Conservation (phyloP, 169 alveolate genomes). For the Plasmodium reichenowi region DNA sequence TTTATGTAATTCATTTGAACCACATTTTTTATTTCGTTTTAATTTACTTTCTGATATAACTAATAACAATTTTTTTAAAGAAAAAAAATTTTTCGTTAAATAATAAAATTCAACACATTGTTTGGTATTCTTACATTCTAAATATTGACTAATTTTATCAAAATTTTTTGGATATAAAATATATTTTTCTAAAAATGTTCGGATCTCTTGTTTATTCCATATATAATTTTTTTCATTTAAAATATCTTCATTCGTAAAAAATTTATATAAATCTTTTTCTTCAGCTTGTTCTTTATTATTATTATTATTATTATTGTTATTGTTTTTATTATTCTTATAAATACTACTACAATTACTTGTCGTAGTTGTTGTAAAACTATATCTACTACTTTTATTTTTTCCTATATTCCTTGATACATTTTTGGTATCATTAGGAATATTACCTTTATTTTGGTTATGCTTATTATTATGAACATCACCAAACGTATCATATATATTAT, state of each 20-base stretch:
- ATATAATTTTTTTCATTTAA: slow-evolving; percentile 78
- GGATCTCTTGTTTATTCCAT: slow-evolving; percentile 89
- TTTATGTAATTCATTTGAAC: slow-evolving; percentile 23
- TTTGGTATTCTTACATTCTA: slow-evolving; percentile 88
- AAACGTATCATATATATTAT: too few relatives aligned
- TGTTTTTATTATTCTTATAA: not conserved
- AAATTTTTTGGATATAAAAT: slow-evolving; percentile 92
- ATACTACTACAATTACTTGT: not conserved
- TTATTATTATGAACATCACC: too few relatives aligned
- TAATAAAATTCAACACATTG: slow-evolving; percentile 89
- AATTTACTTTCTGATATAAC: slow-evolving; percentile 32
- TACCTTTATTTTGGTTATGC: too few relatives aligned
- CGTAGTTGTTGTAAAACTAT: not conserved
- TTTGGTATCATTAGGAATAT: too few relatives aligned
- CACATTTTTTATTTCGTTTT: slow-evolving; percentile 29
- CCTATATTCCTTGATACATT: too few relatives aligned
- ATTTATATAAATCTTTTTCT: slow-evolving; percentile 59
- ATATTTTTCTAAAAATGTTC: slow-evolving; percentile 88
- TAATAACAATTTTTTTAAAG: slow-evolving; percentile 35
- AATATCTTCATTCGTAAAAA: slow-evolving; percentile 72
- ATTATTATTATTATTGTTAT: not conserved
- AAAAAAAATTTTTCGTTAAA: slow-evolving; percentile 59
- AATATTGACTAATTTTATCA: slow-evolving; percentile 88
- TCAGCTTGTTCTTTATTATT: slow-evolving; percentile 42
- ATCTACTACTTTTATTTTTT: too few relatives aligned